These are phyloP conservation scores for Entonaema liquescens DNA, from an alignment of 495 filamentous ascomycete species.

Conservation along the genomic window DNA sequence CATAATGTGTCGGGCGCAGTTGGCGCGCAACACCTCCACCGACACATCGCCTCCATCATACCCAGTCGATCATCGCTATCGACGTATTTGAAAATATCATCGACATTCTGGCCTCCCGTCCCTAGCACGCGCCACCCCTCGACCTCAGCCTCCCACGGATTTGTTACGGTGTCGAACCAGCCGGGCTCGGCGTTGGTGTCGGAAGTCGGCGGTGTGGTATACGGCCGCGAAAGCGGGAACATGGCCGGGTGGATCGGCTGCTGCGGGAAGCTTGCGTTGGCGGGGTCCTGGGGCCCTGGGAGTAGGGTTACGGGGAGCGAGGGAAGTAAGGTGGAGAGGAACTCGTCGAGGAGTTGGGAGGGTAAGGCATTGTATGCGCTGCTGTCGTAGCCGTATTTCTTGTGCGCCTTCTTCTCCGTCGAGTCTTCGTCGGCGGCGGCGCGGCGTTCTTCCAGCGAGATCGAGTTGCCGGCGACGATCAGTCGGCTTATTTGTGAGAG, in stretches of 20 bases:
- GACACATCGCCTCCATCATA: slow-evolving; percentile 90
- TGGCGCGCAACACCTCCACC: slow-evolving; percentile 91
- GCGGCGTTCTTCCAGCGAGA: slow-evolving; percentile 58
- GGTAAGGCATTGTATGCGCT: slow-evolving; percentile 85
- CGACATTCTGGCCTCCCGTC: slow-evolving; percentile 88
- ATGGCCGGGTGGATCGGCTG: slow-evolving; percentile 84
- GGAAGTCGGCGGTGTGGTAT: slow-evolving; percentile 59
- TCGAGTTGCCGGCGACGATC: slow-evolving; percentile 91
- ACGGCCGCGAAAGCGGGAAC: slow-evolving; percentile 78
- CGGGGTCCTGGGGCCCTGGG: slow-evolving; percentile 78
- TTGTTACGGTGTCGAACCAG: slow-evolving; percentile 91
- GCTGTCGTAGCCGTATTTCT: slow-evolving; percentile 96
- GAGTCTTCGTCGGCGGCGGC: slow-evolving; percentile 43
- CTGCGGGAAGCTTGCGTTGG: slow-evolving; percentile 81
- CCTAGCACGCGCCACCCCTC: slow-evolving; percentile 88
- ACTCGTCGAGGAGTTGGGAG: slow-evolving; percentile 81
- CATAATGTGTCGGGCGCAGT: slow-evolving; percentile 97
- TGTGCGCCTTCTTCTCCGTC: slow-evolving; percentile 54
- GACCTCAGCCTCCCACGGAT: slow-evolving; percentile 89
- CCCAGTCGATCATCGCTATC: slow-evolving; percentile 75
- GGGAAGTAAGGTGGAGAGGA: slow-evolving; percentile 81
- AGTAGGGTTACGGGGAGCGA: slow-evolving; percentile 82
- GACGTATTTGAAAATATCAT: slow-evolving; percentile 93
- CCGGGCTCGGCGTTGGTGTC: slow-evolving; percentile 57
- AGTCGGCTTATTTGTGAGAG: slow-evolving; percentile 79